Base-by-base conservation (phyloP, 1,284 basidiomycete genomes). In the Inonotus hispidus region DNA sequence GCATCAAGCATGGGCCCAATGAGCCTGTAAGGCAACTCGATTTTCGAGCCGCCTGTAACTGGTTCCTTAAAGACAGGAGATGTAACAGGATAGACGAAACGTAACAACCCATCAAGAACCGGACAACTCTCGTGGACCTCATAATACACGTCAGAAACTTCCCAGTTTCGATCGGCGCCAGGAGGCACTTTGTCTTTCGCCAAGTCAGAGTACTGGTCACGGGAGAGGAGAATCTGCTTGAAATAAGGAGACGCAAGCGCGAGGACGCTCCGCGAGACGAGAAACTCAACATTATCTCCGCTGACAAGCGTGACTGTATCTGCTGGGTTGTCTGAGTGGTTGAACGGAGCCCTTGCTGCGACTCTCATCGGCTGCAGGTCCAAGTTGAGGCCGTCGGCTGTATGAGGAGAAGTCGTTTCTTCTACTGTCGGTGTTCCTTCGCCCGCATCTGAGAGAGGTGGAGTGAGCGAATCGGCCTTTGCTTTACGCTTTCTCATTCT, bases 1-100 rank as follows among this genome's bases (percentile, higher is more conserved):
- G 23, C 25, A 41, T 57, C 45, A 32, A 46, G 21, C 16, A 57
- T 57, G 14, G 45, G 41, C 11, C 41, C 55, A 19, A 57, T 14
- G 21, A 57, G 45, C 19, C 39, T 25, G 41, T 27, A 57, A n/a
- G 55, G 55, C n/a, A 57, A 25, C 21, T 35, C 27, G 21, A 21
- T 35, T 10, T 21, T 11, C 13, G n/a, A 10, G 6, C 29, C 19
- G n/a, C n/a, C 38, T 37, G 14, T 32, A 16, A 21, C 53, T 21
- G 53, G 38, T 16, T 55, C 55, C 32, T 47, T 35, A 41, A 57
- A 57, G 19, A 57, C 55, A 6, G 54, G 54, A 14, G 35, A 29
- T 10, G 13, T 10, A 5, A 56, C 13, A 27, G 54, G 54, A n/a
- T 56, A 45, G n/a, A 56, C 21, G 38, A 56, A 41, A 13, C 54